These are phyloP conservation scores for Rhizopogon sp. DNA, from an alignment of 768 basidiomycete genomes.

Conservation along the genomic window DNA sequence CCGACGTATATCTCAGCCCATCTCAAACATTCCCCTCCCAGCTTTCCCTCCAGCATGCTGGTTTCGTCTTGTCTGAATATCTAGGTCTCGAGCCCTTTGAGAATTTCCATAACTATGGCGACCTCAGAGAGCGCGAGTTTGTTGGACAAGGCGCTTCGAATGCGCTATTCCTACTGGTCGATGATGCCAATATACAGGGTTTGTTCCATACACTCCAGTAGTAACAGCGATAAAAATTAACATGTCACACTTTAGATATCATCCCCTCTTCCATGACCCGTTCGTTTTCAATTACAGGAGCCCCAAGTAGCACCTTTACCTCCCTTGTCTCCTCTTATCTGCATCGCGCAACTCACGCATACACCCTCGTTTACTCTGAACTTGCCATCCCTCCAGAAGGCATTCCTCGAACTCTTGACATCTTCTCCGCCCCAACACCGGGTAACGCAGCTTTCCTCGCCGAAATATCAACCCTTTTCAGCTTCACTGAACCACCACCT, in stretches of 20 bases:
- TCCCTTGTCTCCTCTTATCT: constrained; percentile 55
- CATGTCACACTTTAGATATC: constrained; percentile 36
- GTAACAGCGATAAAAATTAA: not conserved
- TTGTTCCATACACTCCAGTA: constrained; percentile 9
- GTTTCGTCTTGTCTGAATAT: constrained; percentile 59
- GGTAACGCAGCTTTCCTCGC: constrained; percentile 34
- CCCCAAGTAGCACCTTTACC: constrained; percentile 32
- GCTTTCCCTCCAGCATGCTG: constrained; percentile 50
- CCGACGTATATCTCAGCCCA: constrained; percentile 59
- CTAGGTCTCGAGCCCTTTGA: constrained; percentile 69
- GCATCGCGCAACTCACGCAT: constrained; percentile 53
- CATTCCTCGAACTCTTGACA: constrained; percentile 32
- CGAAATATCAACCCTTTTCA: constrained; percentile 42
- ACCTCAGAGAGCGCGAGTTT: constrained; percentile 38
- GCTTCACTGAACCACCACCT: constrained; percentile 37
- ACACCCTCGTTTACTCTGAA: constrained; percentile 47
- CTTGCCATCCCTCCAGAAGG: constrained; percentile 26
- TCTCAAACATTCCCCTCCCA: constrained; percentile 29
- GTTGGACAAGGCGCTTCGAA: constrained; percentile 51
- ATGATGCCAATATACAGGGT: constrained; percentile 55
- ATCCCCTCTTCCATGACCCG: constrained; percentile 47
- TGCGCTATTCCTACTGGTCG: constrained; percentile 50
- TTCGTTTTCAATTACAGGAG: constrained; percentile 39
- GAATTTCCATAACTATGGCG: constrained; percentile 34
- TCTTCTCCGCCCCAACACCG: constrained; percentile 37